Evolutionary conservation across 2,329 filamentous ascomycete genomes (phyloP).

Genomic region (Fusarium drepaniforme): DNA sequence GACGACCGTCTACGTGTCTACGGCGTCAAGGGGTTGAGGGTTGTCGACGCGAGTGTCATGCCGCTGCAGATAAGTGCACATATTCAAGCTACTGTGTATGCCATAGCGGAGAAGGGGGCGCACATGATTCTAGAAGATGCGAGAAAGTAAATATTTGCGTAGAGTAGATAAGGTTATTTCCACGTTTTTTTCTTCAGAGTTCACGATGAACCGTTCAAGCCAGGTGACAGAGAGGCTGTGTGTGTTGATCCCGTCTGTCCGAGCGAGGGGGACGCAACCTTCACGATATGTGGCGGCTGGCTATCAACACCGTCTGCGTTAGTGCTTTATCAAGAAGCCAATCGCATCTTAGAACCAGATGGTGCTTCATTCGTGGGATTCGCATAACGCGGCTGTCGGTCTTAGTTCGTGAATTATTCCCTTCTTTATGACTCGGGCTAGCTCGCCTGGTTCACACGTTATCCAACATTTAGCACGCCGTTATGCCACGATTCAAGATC

Average conservation of each 20-base stretch:
- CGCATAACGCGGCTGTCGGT: neutral
- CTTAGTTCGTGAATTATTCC: neutral
- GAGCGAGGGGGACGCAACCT: neutral
- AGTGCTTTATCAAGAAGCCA: neutral
- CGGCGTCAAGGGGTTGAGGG: constrained; percentile 43
- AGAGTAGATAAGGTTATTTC: neutral
- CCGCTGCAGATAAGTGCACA: constrained; percentile 47
- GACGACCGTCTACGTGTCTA: constrained; percentile 47
- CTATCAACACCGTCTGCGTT: neutral
- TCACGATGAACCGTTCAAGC: neutral
- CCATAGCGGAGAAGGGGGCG: constrained; percentile 50
- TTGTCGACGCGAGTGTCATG: constrained; percentile 48
- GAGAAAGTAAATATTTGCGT: neutral
- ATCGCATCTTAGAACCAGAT: neutral
- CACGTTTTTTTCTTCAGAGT: neutral
- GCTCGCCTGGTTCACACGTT: neutral
- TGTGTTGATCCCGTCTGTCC: neutral
- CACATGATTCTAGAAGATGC: constrained; percentile 42
- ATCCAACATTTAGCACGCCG: neutral
- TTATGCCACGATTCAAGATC: neutral
- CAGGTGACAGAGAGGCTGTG: neutral
- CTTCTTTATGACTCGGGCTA: neutral
- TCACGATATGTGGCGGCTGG: neutral
- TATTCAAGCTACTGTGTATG: constrained; percentile 51
- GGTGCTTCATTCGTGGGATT: neutral